Percentiles rank a stretch among this genome's conserved stretches.
Evolutionary conservation across 495 filamentous ascomycete genomes (phyloP).

Genomic region (Penicillium cosmopolitanum): DNA sequence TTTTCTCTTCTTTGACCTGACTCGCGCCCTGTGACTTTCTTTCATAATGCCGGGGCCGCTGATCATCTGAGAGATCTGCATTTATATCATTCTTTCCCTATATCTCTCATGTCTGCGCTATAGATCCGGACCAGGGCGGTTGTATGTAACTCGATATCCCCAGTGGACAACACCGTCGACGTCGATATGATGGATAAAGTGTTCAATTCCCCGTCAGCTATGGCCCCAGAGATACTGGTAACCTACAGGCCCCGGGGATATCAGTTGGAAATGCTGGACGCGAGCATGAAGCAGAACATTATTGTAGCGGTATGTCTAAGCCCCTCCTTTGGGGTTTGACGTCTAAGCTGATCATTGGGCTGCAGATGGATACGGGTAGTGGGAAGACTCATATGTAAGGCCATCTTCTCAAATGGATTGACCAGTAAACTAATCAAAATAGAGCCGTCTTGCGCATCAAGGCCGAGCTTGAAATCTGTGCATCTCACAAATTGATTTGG

Average conservation of each 20-base stretch:
- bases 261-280: slow-evolving; percentile 89
- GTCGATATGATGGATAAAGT: background rate
- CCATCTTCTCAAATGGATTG: background rate
- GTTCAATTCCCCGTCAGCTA: background rate
- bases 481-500: slow-evolving; percentile 68
- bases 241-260: slow-evolving; percentile 65
- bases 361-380: slow-evolving; percentile 88
- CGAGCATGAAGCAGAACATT: slow-evolving; percentile 76
- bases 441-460: slow-evolving; percentile 81
- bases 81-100: too few species aligned
- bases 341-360: background rate
- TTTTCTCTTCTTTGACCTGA: background rate
- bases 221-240: background rate
- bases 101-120: background rate
- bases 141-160: background rate
- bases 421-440: slow-evolving; percentile 6
- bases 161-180: background rate
- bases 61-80: too few species aligned
- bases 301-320: slow-evolving; percentile 72
- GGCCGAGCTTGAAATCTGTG: slow-evolving; percentile 63
- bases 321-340: background rate
- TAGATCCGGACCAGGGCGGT: background rate
- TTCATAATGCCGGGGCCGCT: background rate
- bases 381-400: slow-evolving; percentile 91
- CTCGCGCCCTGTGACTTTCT: background rate